Base-by-base conservation (phyloP, 768 basidiomycete species). In the Naganishia antarctica region DNA sequence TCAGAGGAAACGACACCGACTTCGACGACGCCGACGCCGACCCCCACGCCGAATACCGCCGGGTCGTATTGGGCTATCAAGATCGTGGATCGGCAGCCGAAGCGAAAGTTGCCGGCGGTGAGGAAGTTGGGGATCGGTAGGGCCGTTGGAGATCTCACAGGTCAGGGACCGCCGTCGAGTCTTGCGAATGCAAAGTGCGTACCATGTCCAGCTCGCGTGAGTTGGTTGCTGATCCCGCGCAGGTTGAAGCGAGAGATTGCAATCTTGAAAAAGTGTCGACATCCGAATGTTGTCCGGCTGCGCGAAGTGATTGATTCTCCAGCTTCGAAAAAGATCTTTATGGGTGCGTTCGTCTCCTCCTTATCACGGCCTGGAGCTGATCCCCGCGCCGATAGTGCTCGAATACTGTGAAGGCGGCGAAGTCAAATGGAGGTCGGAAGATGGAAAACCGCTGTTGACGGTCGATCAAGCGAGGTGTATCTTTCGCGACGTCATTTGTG, bases 351-450 rank as follows among this genome's bases (percentile, higher is more conserved):
- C 5, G 12, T 32, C 18, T 6, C 18, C 13, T 6, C 6, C 43
- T 7, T 7, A 37, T 37, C 34, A 7, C 15, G 34, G 15, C 34
- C 8, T 37, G 8, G 45, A 46, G 7, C 45, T 46, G n/a, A 18
- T 18, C 45, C 45, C 45, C 18, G n/a, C 18, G 21, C 21, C n/a
- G n/a, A n/a, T 49, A 94, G 92, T 97, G 37, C 89, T 99, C 85
- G 96, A 99, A 73, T 97, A 90, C 77, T 87, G 96, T 68, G 88
- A 86, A 12, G 92, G 93, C 12, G 96, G 96, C 25, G 93, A 98
- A 78, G 86, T 99, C 45, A 88, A 87, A 73, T 98, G 96, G 94
- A 83, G 85, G 64, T 83, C 84, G 58, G 74, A 78, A 7, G 74
- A 83, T 21, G 78, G 84, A 63, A 79, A 82, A 43, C 96, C 96